Base-by-base conservation (phyloP, 805 yeast genomes). In the Zygotorulaspora danielsina region DNA sequence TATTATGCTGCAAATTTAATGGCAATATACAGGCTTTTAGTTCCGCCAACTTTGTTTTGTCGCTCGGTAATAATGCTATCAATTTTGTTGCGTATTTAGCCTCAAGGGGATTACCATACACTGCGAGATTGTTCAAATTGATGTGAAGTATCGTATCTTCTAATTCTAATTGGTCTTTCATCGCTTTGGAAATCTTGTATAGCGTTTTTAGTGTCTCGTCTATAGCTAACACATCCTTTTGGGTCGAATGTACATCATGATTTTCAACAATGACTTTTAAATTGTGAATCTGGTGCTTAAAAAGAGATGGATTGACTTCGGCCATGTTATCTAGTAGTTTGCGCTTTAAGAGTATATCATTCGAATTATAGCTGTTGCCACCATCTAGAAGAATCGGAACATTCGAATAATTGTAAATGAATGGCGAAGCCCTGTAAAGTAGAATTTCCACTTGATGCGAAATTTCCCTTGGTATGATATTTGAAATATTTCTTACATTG, bases 61-160 rank as follows among this genome's bases (percentile, higher is more conserved):
- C 70, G 35, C 63, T 63, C 3, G 67, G 58, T 2, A 71, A 60
- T n/a, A 76, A 64, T 2, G 77, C 70, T 6, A 84, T 45, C 5
- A 84, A 62, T 53, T 76, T 79, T 6, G 77, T 64, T 0, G 89
- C 72, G 54, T 79, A 84, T 51, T 71, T 77, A 0, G 90, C 81
- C 50, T 81, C 86, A 7, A 52, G 29, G 1, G 84, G 76, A 2
- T 73, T 60, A 0, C 90, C 90, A 1, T 53, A 49, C 0, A 65
- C 46, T 0, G 82, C 74, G 19, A 80, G 61, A 2, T 61, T 55
- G 31, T 67, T 63, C 34, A 86, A 57, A 10, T 65, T 61, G 6
- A 71, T 70, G 11, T 65, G 48, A 45, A 80, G 76, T 3, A 48
- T 41, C 1, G 51, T 53, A 7, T 64, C 67, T 16, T 69, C 67